Conservation (phyloP, 1,284 basidiomycete species). For the Fomes fomentarius region DNA sequence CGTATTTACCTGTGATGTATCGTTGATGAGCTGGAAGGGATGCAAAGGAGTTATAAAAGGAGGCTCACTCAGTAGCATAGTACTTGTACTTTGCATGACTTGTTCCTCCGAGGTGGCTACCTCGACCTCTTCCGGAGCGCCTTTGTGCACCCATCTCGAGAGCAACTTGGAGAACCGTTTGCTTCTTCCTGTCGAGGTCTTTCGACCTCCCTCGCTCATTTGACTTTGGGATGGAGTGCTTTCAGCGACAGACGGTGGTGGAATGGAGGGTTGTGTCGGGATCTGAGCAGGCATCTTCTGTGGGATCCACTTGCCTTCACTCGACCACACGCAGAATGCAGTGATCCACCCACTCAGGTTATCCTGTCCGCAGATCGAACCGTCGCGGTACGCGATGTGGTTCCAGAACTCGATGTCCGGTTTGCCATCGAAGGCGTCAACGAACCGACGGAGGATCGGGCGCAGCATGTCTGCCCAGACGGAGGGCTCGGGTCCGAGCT, state of each 20-base stretch:
- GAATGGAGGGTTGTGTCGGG: neutral
- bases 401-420: conserved; percentile 41
- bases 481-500: conserved; percentile 37
- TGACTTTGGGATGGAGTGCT: neutral
- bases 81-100: neutral
- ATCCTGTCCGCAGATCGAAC: conserved; percentile 23
- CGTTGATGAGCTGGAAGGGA: neutral
- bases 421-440: conserved; percentile 37
- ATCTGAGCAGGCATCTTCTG: conserved; percentile 13
- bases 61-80: neutral
- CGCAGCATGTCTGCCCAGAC: conserved; percentile 39
- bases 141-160: no score
- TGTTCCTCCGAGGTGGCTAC: neutral
- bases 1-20: neutral
- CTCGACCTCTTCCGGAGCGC: no score
- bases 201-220: no score
- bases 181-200: neutral
- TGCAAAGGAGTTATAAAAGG: neutral
- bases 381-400: conserved; percentile 24
- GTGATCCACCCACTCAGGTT: conserved; percentile 40
- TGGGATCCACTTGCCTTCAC: conserved; percentile 39
- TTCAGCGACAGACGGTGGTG: no score
- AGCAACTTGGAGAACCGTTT: neutral
- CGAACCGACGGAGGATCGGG: conserved; percentile 40
- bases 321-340: conserved; percentile 41